phyloP scores from a whole-genome alignment of 208 protist genomes.

The Acanthamoeba triangularis region DNA sequence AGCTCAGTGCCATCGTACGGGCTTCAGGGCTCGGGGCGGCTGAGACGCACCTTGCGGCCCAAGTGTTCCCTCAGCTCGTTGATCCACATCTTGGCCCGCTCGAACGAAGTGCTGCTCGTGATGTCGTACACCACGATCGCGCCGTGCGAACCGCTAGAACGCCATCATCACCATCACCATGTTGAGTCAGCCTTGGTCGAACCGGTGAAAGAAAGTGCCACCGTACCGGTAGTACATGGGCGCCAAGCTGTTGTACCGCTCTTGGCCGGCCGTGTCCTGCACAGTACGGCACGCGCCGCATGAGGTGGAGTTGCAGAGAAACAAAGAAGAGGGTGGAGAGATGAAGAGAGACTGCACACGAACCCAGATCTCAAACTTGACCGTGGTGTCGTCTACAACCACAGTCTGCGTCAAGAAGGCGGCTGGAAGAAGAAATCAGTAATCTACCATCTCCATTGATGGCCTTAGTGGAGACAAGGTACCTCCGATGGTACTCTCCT shows the following conservation, averaged over 20 bases:
- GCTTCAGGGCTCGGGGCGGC: not conserved
- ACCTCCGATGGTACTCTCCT: constrained; percentile 96
- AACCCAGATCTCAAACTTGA: constrained; percentile 97
- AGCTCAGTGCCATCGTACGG: not conserved
- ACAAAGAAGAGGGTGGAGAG: not conserved
- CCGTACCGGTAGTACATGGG: constrained; percentile 95
- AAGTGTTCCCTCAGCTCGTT: constrained; percentile 85
- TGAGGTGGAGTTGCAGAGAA: not conserved
- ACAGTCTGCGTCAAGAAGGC: constrained; percentile 96
- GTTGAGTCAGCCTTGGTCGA: not conserved
- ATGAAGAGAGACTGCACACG: not conserved
- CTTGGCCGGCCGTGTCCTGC: constrained; percentile 44
- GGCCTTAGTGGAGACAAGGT: not conserved
- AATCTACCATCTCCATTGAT: not conserved
- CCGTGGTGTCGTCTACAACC: constrained; percentile 91
- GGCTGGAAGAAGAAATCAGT: constrained; percentile 83
- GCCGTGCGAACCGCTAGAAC: constrained; percentile 91
- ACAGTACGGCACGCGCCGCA: not conserved
- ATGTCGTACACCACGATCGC: constrained; percentile 96
- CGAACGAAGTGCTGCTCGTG: constrained; percentile 89
- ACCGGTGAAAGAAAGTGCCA: not conserved
- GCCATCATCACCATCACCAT: not conserved
- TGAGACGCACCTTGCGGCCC: constrained; percentile 1
- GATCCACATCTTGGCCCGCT: constrained; percentile 86
- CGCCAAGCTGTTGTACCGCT: constrained; percentile 84